Conservation (phyloP, 192 early-diverging fungal genomes). For the Chytriomyces confervae region DNA sequence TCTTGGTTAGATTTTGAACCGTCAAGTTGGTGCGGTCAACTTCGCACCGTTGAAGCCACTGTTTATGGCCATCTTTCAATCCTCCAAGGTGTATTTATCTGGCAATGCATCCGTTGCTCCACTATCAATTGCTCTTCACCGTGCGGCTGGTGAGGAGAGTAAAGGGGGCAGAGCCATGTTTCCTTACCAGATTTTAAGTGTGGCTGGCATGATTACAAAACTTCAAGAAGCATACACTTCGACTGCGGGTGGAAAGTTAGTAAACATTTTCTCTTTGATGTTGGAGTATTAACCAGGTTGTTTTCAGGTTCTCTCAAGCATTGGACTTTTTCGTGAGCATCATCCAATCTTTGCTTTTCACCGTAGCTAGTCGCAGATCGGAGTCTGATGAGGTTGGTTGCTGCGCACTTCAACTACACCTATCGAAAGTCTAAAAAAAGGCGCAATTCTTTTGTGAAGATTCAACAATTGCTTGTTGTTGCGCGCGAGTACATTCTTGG, state of each 20-base stretch:
- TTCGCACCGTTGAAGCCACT: conserved; percentile 90
- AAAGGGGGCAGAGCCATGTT: conserved; percentile 45
- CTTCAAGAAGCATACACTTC: conserved; percentile 86
- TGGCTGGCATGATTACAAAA: conserved; percentile 66
- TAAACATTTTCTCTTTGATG: neutral
- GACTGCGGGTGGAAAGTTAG: conserved; percentile 73
- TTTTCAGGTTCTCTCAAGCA: conserved; percentile 69
- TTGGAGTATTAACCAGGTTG: conserved; percentile 8
- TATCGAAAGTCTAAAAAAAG: neutral
- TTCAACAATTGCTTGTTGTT: conserved; percentile 74
- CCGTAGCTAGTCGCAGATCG: conserved; percentile 64
- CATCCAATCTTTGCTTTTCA: conserved; percentile 80
- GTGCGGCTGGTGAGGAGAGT: conserved; percentile 54
- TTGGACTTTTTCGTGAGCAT: conserved; percentile 75
- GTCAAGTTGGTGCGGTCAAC: conserved; percentile 89
- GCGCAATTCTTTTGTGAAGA: conserved; percentile 10
- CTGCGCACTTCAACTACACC: neutral
- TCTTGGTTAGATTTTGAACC: conserved; percentile 74
- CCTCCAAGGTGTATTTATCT: conserved; percentile 70
- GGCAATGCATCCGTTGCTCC: conserved; percentile 68
- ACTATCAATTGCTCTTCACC: conserved; percentile 71
- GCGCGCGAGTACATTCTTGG: conserved; percentile 94
- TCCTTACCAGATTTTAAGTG: conserved; percentile 66
- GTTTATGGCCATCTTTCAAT: conserved; percentile 85
- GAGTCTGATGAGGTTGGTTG: conserved; percentile 78